Evolutionary conservation across 1,139 yeast genomes (phyloP), one percentile per base, ranked within the genome.

Genomic region (Yamadazyma taylorii): DNA sequence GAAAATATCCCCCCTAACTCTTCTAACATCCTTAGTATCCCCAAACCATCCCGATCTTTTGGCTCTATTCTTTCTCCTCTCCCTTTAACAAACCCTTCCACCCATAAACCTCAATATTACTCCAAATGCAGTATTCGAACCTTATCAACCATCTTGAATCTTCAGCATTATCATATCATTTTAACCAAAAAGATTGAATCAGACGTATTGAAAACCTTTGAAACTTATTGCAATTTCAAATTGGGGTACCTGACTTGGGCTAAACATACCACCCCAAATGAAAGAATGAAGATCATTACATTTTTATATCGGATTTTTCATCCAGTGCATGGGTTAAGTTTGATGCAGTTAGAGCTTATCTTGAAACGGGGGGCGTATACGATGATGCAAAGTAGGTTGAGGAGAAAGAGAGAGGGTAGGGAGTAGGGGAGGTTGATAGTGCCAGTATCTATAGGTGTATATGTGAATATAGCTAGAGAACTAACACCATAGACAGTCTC

Each of bases 241-340:
- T 59, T 87, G 23, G 95, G 95, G 4, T 73, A 78, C 47, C 78
- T 76, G 52, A 85, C 95, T 0, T 86, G 95, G 95, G 79, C 85
- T 29, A 71, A 95, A 41, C 94, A 83, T 52, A 84, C 94, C 0
- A 67, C 73, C 2, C 73, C 70, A 37, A 61, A 60, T 5, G 75
- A 75, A 42, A 67, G 95, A 34, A 56, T 58, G 17, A 50, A 61
- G 14, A 62, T 82, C 33, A 66, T 86, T 29, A 69, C 72, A 21
- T 63, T 69, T 41, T 63, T 87, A 35, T 63, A 71, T 50, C 50
- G 53, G 3, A 61, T 73, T 37, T 80, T 83, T 3, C 61, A 61
- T 16, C 55, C 55, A 3, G 69, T 69, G 27, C 82, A 78, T 53
- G 47, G 47, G 2, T 55, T 75, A 36, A 56, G 61, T 27, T 71